Conservation (phyloP, 345 rosid genomes). For the Rhodamnia rubescens region DNA sequence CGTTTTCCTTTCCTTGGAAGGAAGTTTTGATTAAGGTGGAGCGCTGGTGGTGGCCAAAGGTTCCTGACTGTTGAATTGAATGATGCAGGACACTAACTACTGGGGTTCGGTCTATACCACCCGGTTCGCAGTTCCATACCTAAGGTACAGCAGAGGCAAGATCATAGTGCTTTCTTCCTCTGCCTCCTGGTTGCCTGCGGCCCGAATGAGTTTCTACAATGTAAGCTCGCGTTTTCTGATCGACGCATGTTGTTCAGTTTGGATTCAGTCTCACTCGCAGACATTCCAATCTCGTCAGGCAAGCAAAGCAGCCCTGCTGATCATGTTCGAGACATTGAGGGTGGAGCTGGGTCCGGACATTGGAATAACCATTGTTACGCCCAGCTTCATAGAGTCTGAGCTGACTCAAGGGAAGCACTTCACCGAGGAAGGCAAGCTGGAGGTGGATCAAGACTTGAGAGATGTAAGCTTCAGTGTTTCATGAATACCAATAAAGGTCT, state of each 20-base stretch:
- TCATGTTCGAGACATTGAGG: slow-evolving; percentile 32
- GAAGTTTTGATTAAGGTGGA: neutral
- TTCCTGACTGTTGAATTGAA: neutral
- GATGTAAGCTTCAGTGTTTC: slow-evolving; percentile 18
- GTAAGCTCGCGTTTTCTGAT: slow-evolving; percentile 6
- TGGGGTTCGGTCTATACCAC: slow-evolving; percentile 38
- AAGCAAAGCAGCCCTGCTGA: slow-evolving; percentile 24
- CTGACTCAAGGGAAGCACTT: slow-evolving; percentile 18
- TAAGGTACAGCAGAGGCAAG: slow-evolving; percentile 32
- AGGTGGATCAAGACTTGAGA: slow-evolving; percentile 24
- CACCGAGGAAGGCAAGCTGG: slow-evolving; percentile 25
- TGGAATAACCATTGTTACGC: slow-evolving; percentile 34
- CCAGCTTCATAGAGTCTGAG: slow-evolving; percentile 18
- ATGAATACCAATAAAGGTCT: neutral
- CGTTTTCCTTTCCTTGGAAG: neutral
- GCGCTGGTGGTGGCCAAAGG: neutral
- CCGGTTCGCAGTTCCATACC: slow-evolving; percentile 35
- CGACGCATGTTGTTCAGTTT: neutral
- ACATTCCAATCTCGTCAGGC: slow-evolving; percentile 2
- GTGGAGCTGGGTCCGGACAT: slow-evolving; percentile 32
- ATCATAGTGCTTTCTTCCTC: slow-evolving; percentile 20
- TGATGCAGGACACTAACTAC: slow-evolving; percentile 28
- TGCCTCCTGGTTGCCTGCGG: slow-evolving; percentile 11
- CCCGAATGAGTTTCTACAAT: slow-evolving; percentile 17
- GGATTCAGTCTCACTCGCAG: neutral